Percentiles rank a stretch among this genome's conserved stretches.
Evolutionary conservation across 352 stramenopile genomes (phyloP).

Genomic region (Phytophthora quininea): DNA sequence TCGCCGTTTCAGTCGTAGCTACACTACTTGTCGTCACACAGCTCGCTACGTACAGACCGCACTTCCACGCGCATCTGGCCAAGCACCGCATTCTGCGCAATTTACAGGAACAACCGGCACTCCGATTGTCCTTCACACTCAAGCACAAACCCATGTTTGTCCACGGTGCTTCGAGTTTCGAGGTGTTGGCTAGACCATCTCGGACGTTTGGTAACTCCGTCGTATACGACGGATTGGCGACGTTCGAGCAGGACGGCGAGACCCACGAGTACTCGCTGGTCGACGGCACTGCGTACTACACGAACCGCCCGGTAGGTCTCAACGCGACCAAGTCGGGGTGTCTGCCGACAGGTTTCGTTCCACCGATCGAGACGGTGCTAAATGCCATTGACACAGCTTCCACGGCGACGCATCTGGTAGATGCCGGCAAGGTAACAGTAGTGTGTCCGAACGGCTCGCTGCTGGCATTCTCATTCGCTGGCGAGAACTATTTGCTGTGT

Average conservation of each 20-base stretch:
- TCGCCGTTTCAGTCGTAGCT: neutral
- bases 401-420: conserved; percentile 11
- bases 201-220: conserved; percentile 4
- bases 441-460: conserved; percentile 11
- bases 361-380: conserved; percentile 28
- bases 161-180: conserved; percentile 36
- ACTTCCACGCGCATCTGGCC: conserved; percentile 33
- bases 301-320: conserved; percentile 7
- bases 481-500: conserved; percentile 46
- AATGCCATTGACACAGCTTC: conserved; percentile 17
- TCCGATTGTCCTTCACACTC: conserved; percentile 36
- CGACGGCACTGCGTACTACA: conserved; percentile 41
- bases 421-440: neutral
- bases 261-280: conserved; percentile 47
- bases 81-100: conserved; percentile 37
- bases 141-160: conserved; percentile 45
- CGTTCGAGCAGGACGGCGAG: conserved; percentile 31
- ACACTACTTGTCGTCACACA: conserved; percentile 11
- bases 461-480: conserved; percentile 29
- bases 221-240: conserved; percentile 41
- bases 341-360: conserved; percentile 21
- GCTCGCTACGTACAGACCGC: conserved; percentile 22
- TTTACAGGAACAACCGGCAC: conserved; percentile 18
- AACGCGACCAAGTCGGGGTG: conserved; percentile 26
- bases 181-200: conserved; percentile 24